phyloP scores from a whole-genome alignment of 768 basidiomycete species.

The Pleurotus giganteus region DNA sequence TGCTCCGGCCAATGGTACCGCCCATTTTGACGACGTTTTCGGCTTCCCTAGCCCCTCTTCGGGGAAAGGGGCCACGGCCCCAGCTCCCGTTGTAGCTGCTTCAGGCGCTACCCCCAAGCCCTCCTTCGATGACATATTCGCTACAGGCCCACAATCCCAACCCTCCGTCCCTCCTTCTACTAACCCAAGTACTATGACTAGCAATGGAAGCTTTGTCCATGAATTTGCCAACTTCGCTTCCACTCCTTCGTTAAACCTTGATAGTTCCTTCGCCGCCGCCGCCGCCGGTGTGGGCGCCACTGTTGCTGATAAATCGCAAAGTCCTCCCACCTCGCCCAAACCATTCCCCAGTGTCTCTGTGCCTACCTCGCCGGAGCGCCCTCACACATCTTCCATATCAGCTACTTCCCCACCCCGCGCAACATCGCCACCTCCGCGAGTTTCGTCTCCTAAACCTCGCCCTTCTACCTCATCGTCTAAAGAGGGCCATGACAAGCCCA shows the following conservation, averaged over 20 bases:
- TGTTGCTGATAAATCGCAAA: constrained; percentile 3
- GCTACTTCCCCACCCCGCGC: constrained; percentile 40
- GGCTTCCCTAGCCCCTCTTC: constrained; percentile 11
- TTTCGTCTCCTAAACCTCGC: constrained; percentile 57
- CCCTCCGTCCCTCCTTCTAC: background rate
- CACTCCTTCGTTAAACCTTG: constrained; percentile 36
- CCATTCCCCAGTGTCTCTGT: constrained; percentile 32
- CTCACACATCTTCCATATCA: constrained; percentile 24
- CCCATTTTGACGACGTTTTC: constrained; percentile 37
- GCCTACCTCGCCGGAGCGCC: constrained; percentile 33
- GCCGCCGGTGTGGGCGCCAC: constrained; percentile 29
- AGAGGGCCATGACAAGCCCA: constrained; percentile 54
- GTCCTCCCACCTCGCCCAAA: constrained; percentile 21
- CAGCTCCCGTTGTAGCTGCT: background rate
- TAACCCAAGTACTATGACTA: constrained; percentile 4
- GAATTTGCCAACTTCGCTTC: constrained; percentile 51
- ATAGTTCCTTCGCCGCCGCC: constrained; percentile 33
- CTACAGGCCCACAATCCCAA: background rate
- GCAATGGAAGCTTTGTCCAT: constrained; percentile 43
- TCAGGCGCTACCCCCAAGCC: constrained; percentile 15
- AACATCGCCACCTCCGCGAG: constrained; percentile 49
- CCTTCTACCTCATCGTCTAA: constrained; percentile 61
- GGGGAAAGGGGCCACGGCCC: constrained; percentile 1
- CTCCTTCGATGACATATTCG: constrained; percentile 54
- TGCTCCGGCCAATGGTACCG: constrained; percentile 14